These are phyloP conservation scores for Gymnopus androsaceus DNA, from an alignment of 1,284 basidiomycete species.

Conservation along the genomic window DNA sequence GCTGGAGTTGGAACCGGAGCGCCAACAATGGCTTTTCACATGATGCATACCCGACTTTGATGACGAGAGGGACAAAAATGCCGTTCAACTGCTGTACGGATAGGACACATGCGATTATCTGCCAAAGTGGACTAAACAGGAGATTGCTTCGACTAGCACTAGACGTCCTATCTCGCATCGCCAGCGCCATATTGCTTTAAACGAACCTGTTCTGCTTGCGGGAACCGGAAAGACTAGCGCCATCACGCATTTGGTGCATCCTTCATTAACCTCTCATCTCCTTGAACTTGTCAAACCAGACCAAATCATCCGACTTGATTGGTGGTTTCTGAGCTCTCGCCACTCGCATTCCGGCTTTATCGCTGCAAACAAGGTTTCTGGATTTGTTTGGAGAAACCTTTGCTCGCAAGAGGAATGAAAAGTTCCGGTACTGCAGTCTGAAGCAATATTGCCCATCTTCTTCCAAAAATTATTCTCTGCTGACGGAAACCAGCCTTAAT, in stretches of 20 bases:
- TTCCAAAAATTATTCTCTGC: no score
- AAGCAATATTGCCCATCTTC: no score
- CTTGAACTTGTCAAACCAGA: slow-evolving; percentile 95
- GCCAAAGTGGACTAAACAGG: slow-evolving; percentile 43
- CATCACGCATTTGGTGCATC: slow-evolving; percentile 88
- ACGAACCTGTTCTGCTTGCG: slow-evolving; percentile 89
- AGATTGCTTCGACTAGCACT: slow-evolving; percentile 33
- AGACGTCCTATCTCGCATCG: slow-evolving; percentile 86
- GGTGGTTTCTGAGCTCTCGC: slow-evolving; percentile 97
- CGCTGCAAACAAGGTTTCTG: slow-evolving; percentile 77
- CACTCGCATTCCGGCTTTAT: slow-evolving; percentile 74
- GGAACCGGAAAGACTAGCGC: slow-evolving; percentile 98
- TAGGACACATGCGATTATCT: slow-evolving; percentile 58
- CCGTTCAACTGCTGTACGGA: slow-evolving; percentile 49
- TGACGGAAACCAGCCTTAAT: no score
- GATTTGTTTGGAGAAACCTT: slow-evolving; percentile 89
- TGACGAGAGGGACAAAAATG: slow-evolving; percentile 67
- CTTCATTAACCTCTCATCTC: slow-evolving; percentile 81
- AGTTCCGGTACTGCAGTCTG: no score
- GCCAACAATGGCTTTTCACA: slow-evolving; percentile 54
- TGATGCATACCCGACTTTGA: slow-evolving; percentile 72
- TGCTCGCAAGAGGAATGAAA: slow-evolving; percentile 87
- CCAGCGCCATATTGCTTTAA: slow-evolving; percentile 70
- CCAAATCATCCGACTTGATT: slow-evolving; percentile 91
- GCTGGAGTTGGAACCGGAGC: slow-evolving; percentile 67